These are phyloP conservation scores for Paecilomyces variotii DNA, from an alignment of 2,329 filamentous ascomycete genomes.

Conservation along the genomic window DNA sequence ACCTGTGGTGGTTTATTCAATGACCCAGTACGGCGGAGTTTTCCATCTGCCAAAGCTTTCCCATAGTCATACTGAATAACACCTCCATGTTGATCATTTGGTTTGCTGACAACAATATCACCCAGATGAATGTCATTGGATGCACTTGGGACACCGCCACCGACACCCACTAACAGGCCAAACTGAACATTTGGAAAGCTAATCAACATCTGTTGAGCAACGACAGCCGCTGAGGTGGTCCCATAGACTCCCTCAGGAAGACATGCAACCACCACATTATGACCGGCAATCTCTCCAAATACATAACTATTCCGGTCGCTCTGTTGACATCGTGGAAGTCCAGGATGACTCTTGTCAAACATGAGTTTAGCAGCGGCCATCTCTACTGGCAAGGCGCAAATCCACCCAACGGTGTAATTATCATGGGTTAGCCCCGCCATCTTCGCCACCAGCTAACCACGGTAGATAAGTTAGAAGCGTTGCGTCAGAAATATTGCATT, in stretches of 20 bases:
- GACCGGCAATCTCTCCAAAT: constrained; percentile 13
- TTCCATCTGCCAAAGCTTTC: constrained; percentile 3
- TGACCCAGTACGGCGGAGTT: constrained; percentile 6
- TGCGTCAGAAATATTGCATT: no score
- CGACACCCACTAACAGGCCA: constrained; percentile 38
- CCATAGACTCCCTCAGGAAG: constrained; percentile 20
- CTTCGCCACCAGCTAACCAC: no score
- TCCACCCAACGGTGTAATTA: no score
- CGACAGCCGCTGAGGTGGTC: constrained; percentile 19
- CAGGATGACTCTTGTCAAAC: constrained; percentile 8
- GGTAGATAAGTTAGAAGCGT: no score
- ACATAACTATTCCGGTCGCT: constrained; percentile 18
- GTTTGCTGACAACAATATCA: constrained; percentile 15
- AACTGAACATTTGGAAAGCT: no score
- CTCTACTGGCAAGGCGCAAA: background rate
- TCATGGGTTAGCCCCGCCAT: no score
- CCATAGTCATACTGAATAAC: constrained; percentile 7
- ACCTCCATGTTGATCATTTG: constrained; percentile 3
- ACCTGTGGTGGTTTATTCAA: constrained; percentile 8
- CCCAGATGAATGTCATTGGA: constrained; percentile 11
- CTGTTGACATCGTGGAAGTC: constrained; percentile 2
- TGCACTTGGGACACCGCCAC: constrained; percentile 12
- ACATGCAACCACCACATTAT: constrained; percentile 19
- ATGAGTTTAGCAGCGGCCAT: constrained; percentile 7
- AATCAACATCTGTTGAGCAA: no score